Conservation (phyloP, 179 eudicot species). For the Beta lomatogona region DNA sequence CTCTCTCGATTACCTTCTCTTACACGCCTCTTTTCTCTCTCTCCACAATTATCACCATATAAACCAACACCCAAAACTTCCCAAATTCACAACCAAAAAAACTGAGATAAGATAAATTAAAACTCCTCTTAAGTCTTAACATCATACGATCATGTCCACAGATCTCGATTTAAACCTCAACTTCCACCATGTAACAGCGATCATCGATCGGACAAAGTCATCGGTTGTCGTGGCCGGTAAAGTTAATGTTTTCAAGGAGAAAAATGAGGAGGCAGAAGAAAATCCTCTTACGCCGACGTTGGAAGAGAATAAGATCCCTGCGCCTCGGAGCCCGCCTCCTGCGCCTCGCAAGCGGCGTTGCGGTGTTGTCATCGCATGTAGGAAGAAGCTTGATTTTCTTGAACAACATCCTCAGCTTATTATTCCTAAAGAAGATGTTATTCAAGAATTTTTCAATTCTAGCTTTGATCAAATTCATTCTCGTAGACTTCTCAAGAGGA, state of each 20-base stretch:
- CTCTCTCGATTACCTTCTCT: background rate
- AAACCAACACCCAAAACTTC: background rate
- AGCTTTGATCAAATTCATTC: conserved; percentile 27
- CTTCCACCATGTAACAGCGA: background rate
- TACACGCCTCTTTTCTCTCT: background rate
- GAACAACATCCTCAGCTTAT: conserved; percentile 11
- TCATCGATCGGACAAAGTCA: background rate
- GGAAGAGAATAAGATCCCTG: conserved; percentile 22
- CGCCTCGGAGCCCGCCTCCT: conserved; percentile 25
- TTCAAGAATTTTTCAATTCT: conserved; percentile 21
- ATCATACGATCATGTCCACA: conserved; percentile 16
- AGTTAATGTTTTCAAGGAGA: background rate
- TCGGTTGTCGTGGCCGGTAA: background rate
- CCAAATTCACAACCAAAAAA: background rate
- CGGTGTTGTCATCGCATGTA: conserved; percentile 9
- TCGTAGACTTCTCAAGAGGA: conserved; percentile 16
- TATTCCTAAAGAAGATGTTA: conserved; percentile 24
- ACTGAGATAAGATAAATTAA: background rate
- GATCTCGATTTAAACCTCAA: background rate
- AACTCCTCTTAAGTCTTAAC: background rate
- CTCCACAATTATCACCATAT: background rate
- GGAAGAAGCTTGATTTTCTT: conserved; percentile 19
- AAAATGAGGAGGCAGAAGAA: background rate
- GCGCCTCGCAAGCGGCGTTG: conserved; percentile 25
- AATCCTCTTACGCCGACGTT: conserved; percentile 19